phyloP scores from a whole-genome alignment of 257 asterid genomes.

The Penstemon eatonii region DNA sequence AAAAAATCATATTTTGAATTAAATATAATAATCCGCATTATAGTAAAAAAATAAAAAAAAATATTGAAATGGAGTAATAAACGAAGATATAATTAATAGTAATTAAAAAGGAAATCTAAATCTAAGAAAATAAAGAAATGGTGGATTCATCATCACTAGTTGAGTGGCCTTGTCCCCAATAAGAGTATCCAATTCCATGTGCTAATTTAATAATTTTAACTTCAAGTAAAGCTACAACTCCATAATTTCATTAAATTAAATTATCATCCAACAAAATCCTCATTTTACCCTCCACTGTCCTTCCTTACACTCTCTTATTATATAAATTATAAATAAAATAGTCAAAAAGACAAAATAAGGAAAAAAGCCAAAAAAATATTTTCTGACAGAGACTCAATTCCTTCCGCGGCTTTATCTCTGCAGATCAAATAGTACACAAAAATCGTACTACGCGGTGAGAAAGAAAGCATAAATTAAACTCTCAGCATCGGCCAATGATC shows the following conservation, averaged over 20 bases:
- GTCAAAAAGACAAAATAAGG: constrained; percentile 34
- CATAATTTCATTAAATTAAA: constrained; percentile 18
- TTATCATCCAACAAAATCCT: constrained; percentile 28
- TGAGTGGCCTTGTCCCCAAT: constrained; percentile 42
- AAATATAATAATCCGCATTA: not conserved
- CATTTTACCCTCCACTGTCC: constrained; percentile 38
- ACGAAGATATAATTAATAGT: not conserved
- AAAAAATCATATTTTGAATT: not conserved
- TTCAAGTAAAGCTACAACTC: constrained; percentile 19
- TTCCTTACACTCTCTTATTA: constrained; percentile 13
- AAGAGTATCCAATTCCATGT: constrained; percentile 49
- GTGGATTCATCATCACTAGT: constrained; percentile 37
- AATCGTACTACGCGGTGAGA: constrained; percentile 31
- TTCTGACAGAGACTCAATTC: constrained; percentile 58
- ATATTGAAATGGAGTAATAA: constrained; percentile 7
- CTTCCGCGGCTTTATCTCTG: constrained; percentile 59
- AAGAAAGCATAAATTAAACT: constrained; percentile 19
- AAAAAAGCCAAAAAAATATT: constrained; percentile 31
- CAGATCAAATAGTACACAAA: constrained; percentile 45
- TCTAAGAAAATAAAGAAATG: constrained; percentile 23
- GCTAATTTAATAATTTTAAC: constrained; percentile 30
- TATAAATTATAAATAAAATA: constrained; percentile 15
- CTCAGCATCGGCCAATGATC: not conserved
- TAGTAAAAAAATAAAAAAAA: not conserved
- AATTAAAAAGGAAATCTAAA: constrained; percentile 20